phyloP scores from a whole-genome alignment of 768 basidiomycete species.

The Calocera cornea region DNA sequence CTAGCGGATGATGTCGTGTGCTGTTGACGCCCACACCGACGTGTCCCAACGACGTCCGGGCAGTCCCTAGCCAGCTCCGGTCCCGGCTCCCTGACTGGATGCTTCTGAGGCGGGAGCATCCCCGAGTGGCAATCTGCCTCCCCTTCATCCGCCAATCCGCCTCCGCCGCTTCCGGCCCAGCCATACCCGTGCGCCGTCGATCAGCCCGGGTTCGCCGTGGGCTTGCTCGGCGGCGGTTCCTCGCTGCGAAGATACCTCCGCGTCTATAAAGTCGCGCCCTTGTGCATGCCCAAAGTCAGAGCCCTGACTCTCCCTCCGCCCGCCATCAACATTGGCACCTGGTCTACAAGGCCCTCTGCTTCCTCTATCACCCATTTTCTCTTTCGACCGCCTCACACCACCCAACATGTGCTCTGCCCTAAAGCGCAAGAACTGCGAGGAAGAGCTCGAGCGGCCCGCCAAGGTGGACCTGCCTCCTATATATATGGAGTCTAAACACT shows the following conservation, averaged over 20 bases:
- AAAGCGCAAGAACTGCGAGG: background rate
- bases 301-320: background rate
- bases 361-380: background rate
- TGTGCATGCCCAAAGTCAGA: background rate
- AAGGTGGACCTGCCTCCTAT: background rate
- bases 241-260: background rate
- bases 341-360: background rate
- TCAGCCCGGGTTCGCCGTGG: background rate
- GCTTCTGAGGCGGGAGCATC: background rate
- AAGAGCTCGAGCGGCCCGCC: background rate
- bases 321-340: background rate
- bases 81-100: background rate
- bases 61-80: too few relatives aligned
- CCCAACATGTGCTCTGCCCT: background rate
- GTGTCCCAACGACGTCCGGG: too few relatives aligned
- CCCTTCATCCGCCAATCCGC: background rate
- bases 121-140: background rate
- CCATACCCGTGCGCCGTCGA: background rate
- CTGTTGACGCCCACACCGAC: too few relatives aligned
- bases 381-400: background rate
- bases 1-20: too few relatives aligned
- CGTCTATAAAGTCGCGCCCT: background rate
- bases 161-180: conserved; percentile 3
- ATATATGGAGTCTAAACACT: background rate
- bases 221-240: background rate